These are phyloP conservation scores for Platanus orientalis DNA, from an alignment of 164 flowering plant genomes.

Conservation along the genomic window DNA sequence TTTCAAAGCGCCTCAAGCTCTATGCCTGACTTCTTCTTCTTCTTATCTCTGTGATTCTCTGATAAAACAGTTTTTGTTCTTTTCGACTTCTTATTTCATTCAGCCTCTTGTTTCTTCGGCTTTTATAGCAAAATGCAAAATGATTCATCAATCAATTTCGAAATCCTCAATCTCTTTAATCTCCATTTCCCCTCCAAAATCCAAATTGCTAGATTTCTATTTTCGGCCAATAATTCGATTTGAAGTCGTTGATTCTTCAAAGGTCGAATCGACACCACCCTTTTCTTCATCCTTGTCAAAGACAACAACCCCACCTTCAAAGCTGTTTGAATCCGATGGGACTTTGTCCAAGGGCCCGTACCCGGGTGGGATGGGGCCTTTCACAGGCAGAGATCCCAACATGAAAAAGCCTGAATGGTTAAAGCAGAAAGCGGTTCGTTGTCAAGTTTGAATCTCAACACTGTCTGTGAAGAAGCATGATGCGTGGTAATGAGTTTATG, in stretches of 20 bases:
- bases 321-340: slow-evolving; percentile 26
- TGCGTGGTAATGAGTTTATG: slow-evolving; percentile 22
- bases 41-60: too few species aligned
- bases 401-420: slow-evolving; percentile 90
- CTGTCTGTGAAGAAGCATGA: slow-evolving; percentile 94
- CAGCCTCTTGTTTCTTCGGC: too few species aligned
- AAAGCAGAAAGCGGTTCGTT: slow-evolving; percentile 72
- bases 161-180: slow-evolving; percentile 19
- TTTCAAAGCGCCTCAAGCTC: too few species aligned
- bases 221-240: slow-evolving; percentile 8
- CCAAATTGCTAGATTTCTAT: slow-evolving; percentile 6
- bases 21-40: too few species aligned
- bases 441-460: slow-evolving; percentile 66
- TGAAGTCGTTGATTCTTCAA: slow-evolving; percentile 20
- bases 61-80: too few species aligned
- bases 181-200: slow-evolving; percentile 11
- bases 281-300: neutral
- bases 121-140: too few species aligned
- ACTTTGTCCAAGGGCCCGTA: slow-evolving; percentile 20
- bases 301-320: slow-evolving; percentile 6
- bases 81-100: too few species aligned
- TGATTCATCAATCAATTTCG: slow-evolving; percentile 23
- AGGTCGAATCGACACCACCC: slow-evolving; percentile 2
- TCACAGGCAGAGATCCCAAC: slow-evolving; percentile 77
- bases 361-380: slow-evolving; percentile 58